Evolutionary conservation across 73 alveolate species (phyloP), one percentile per base, ranked within the genome.

Genomic region (Effrenium voratum): DNA sequence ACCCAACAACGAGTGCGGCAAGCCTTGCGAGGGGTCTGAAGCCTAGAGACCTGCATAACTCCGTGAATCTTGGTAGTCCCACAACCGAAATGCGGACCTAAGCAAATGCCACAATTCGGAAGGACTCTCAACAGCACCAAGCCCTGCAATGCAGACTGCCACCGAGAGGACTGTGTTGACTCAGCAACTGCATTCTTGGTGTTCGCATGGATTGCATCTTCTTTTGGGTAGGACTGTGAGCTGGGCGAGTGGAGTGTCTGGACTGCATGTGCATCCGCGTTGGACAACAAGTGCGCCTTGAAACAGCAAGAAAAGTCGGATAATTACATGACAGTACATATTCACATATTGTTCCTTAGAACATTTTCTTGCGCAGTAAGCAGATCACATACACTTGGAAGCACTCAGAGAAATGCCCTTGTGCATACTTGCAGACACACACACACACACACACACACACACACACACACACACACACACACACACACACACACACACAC

Each of bases 1-100:
- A 43, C 85, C 84, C 10, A 87, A 68, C 95, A 87, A 87, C 50
- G 95, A 87, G 95, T 87, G 95, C 45, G 95, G 95, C 84, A 87
- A 87, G 49, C 95, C 95, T 2, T 87, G 95, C 70, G 85, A 87
- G 70, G 95, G 95, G 95, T 43, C 57, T 38, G 72, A 32, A 45
- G 34, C 95, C 63, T 84, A 87, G 68, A 52, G 10, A 8, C 43
- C 28, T 57, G 72, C 28, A 30, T 57, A 22, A 57, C 28, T 57
- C 28, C 72, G n/a, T 24, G 79, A 24, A 16, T 66, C 79, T n/a
- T 45, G 88, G 28, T 8, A 8, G 19, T 19, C 8, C 8, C 26
- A 52, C 63, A 52, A 59, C 16, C 3, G 84, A 16, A 41, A 6
- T 52, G 57, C 32, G 52, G 52, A 38, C 52, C n/a, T 22, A 10